Evolutionary conservation across 371 early-diverging fungal species (phyloP).

Genomic region (Choanephora cucurbitarum): DNA sequence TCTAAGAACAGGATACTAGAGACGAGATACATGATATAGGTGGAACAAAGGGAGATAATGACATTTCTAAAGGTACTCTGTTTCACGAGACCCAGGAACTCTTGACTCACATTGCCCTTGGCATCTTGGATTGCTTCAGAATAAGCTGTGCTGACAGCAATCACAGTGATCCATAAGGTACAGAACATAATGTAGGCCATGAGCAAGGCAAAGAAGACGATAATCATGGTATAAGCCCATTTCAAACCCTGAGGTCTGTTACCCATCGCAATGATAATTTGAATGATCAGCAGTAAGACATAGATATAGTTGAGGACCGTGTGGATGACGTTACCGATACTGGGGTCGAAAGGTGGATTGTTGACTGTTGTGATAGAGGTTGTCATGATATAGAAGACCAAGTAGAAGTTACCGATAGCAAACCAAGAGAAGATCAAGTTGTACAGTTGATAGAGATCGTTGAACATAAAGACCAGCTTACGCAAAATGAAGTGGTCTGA

Average conservation of each 20-base stretch:
- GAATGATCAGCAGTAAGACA: slow-evolving; percentile 58
- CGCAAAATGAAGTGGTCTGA: slow-evolving; percentile 61
- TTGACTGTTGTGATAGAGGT: slow-evolving; percentile 37
- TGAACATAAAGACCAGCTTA: slow-evolving; percentile 62
- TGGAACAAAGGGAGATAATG: slow-evolving; percentile 52
- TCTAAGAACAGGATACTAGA: slow-evolving; percentile 56
- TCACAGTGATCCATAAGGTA: slow-evolving; percentile 41
- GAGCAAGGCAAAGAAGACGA: slow-evolving; percentile 36
- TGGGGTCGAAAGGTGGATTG: slow-evolving; percentile 47
- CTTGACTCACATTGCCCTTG: slow-evolving; percentile 7
- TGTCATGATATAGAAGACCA: slow-evolving; percentile 70
- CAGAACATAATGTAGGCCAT: slow-evolving; percentile 32
- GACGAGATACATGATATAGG: slow-evolving; percentile 57
- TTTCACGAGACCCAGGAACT: slow-evolving; percentile 22
- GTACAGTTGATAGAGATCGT: slow-evolving; percentile 63
- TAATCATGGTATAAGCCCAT: slow-evolving; percentile 63
- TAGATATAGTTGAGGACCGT: slow-evolving; percentile 57
- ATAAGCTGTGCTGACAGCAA: slow-evolving; percentile 35
- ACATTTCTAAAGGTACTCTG: slow-evolving; percentile 50
- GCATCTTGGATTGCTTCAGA: slow-evolving; percentile 5
- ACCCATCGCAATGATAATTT: slow-evolving; percentile 76
- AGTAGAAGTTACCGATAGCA: slow-evolving; percentile 72
- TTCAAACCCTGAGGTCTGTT: slow-evolving; percentile 83
- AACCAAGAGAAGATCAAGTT: slow-evolving; percentile 72
- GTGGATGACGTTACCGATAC: slow-evolving; percentile 30